Percentiles rank a stretch among this genome's conserved stretches.
Evolutionary conservation across 2,329 filamentous ascomycete species (phyloP).

Genomic region (Aspergillus oerlinghausenensis): DNA sequence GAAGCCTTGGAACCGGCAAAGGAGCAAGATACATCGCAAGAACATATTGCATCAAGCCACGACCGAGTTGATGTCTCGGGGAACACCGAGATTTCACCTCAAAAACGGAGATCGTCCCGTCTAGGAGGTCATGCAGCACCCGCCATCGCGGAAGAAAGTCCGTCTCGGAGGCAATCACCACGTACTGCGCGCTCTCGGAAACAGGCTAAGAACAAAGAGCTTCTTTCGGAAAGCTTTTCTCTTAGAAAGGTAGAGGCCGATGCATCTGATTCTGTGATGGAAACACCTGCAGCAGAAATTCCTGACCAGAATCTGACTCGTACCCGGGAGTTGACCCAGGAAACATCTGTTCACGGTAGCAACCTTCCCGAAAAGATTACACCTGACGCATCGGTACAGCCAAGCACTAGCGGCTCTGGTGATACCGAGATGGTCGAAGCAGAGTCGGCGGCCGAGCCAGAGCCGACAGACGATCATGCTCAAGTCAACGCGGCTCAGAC

Average conservation of each 20-base stretch:
- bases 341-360: background rate
- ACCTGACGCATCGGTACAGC: conserved; percentile 1
- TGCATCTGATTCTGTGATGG: background rate
- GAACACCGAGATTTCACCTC: conserved; percentile 13
- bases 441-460: conserved; percentile 2
- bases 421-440: conserved; percentile 16
- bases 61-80: conserved; percentile 6
- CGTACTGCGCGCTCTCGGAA: conserved; percentile 17
- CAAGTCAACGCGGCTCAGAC: conserved; percentile 8
- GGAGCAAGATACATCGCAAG: background rate
- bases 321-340: background rate
- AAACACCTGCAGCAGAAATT: background rate
- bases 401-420: background rate
- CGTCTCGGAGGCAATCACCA: conserved; percentile 11
- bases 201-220: conserved; percentile 13
- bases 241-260: conserved; percentile 1
- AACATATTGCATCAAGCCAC: background rate
- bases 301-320: background rate
- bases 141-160: conserved; percentile 7
- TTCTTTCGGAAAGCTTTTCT: conserved; percentile 3
- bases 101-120: conserved; percentile 29
- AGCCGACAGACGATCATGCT: background rate
- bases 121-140: conserved; percentile 20
- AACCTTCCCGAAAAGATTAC: conserved; percentile 9
- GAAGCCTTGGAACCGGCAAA: background rate